Evolutionary conservation across 129 eudicot genomes (phyloP).

Genomic region (Kitagawia praeruptora): DNA sequence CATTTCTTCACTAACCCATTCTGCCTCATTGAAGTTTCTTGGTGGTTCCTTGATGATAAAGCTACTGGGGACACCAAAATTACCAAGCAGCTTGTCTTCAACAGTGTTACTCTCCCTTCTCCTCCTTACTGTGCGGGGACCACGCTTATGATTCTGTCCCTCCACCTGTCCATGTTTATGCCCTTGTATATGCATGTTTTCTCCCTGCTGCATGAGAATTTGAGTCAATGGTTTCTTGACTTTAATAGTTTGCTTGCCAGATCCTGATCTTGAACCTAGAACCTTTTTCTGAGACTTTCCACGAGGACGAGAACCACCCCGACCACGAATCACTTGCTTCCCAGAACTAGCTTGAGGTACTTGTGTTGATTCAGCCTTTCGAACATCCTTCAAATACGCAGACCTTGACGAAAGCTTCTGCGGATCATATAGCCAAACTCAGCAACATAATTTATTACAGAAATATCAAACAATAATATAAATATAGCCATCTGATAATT

Average conservation of each 20-base stretch:
- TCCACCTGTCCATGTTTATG: slow-evolving; percentile 28
- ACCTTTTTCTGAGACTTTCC: slow-evolving; percentile 51
- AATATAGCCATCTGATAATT: not conserved
- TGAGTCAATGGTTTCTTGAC: slow-evolving; percentile 28
- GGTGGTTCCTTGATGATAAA: slow-evolving; percentile 16
- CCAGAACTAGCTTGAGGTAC: slow-evolving; percentile 17
- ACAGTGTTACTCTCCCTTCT: slow-evolving; percentile 32
- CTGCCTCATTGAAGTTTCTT: slow-evolving; percentile 21
- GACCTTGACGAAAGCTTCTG: slow-evolving; percentile 51
- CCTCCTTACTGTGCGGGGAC: slow-evolving; percentile 55
- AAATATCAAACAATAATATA: not conserved
- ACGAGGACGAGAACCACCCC: slow-evolving; percentile 49
- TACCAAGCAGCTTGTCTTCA: slow-evolving; percentile 17
- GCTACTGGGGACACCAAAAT: slow-evolving; percentile 9
- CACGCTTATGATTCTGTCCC: slow-evolving; percentile 36
- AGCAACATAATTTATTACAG: not conserved
- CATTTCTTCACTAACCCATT: slow-evolving; percentile 24
- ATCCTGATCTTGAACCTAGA: slow-evolving; percentile 18
- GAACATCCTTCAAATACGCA: slow-evolving; percentile 37
- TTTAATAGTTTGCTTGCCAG: slow-evolving; percentile 25
- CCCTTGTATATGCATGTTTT: not conserved
- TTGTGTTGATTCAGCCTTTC: slow-evolving; percentile 32
- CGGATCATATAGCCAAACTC: not conserved
- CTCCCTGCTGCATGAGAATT: slow-evolving; percentile 37
- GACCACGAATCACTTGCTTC: slow-evolving; percentile 30